A percentile compares a stretch with the other conserved stretches of the same genome.
Conservation (phyloP, 1,139 yeast genomes). For the Scheffersomyces quercinus region DNA sequence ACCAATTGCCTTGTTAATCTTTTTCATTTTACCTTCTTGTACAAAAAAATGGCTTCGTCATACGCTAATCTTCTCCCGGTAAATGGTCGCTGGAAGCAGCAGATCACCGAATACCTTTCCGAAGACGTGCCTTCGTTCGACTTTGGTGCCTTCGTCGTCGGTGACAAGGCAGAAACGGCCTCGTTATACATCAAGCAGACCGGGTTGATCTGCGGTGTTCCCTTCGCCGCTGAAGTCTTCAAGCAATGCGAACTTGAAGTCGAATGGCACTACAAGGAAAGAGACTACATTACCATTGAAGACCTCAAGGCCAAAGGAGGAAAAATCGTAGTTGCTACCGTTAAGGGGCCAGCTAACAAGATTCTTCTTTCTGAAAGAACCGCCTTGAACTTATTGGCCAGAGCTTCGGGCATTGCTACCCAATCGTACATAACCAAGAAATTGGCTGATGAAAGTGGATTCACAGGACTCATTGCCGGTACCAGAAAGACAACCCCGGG, state of each 20-base stretch:
- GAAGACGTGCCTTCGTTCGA: slow-evolving; percentile 96
- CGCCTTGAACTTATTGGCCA: slow-evolving; percentile 76
- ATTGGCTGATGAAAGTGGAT: slow-evolving; percentile 71
- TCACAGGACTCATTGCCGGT: slow-evolving; percentile 88
- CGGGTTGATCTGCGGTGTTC: slow-evolving; percentile 86
- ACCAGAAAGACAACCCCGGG: slow-evolving; percentile 99
- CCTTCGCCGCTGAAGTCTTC: slow-evolving; percentile 87
- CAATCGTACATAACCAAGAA: slow-evolving; percentile 59
- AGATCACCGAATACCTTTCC: slow-evolving; percentile 69
- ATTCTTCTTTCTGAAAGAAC: slow-evolving; percentile 84
- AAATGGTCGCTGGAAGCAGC: slow-evolving; percentile 77
- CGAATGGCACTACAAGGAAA: slow-evolving; percentile 76
- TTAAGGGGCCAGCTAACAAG: slow-evolving; percentile 78
- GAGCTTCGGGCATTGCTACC: slow-evolving; percentile 91
- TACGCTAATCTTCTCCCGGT: slow-evolving; percentile 66
- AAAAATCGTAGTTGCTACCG: slow-evolving; percentile 73
- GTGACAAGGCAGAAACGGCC: slow-evolving; percentile 68
- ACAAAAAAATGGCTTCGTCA: slow-evolving; percentile 3
- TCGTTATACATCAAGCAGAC: slow-evolving; percentile 76
- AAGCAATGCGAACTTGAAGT: slow-evolving; percentile 69
- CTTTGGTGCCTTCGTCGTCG: slow-evolving; percentile 94
- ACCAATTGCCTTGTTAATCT: background rate
- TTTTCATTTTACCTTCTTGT: background rate
- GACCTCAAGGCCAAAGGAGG: slow-evolving; percentile 46
- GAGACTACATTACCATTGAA: slow-evolving; percentile 47